These are phyloP conservation scores for Trichaptum fuscoviolaceum DNA, from an alignment of 768 basidiomycete genomes.

Conservation along the genomic window DNA sequence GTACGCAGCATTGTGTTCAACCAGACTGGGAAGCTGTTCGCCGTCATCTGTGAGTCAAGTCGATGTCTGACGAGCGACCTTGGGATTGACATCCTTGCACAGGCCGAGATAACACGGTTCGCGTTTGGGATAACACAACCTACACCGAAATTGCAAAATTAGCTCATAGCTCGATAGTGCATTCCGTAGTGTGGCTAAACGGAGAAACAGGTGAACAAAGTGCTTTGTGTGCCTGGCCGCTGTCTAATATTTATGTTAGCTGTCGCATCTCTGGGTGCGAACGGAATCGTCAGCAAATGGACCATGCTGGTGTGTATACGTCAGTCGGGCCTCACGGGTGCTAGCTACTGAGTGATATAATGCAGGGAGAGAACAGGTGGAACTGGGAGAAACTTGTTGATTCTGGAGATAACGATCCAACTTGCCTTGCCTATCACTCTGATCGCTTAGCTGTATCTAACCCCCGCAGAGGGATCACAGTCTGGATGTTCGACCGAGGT, in stretches of 20 bases:
- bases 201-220: slow-evolving; percentile 36
- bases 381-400: slow-evolving; percentile 51
- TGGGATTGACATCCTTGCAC: slow-evolving; percentile 4
- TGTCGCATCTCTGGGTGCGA: slow-evolving; percentile 49
- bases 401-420: slow-evolving; percentile 38
- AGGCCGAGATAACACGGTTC: slow-evolving; percentile 57
- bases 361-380: slow-evolving; percentile 47
- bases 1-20: slow-evolving; percentile 46
- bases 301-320: slow-evolving; percentile 41
- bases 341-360: slow-evolving; percentile 10
- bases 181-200: slow-evolving; percentile 55
- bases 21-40: slow-evolving; percentile 50
- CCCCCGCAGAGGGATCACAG: slow-evolving; percentile 51
- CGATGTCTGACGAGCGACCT: background rate
- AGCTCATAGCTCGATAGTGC: slow-evolving; percentile 43
- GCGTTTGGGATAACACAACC: slow-evolving; percentile 52
- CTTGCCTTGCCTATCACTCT: slow-evolving; percentile 49
- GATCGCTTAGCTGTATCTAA: slow-evolving; percentile 61
- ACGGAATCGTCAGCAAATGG: slow-evolving; percentile 59
- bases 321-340: background rate
- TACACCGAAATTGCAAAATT: slow-evolving; percentile 52
- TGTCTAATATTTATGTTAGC: background rate
- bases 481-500: slow-evolving; percentile 64
- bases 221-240: background rate
- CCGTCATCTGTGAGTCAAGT: slow-evolving; percentile 46